Percentiles rank a stretch among this genome's conserved stretches.
Conservation (phyloP, 768 basidiomycete species). For the Scleroderma citrinum region DNA sequence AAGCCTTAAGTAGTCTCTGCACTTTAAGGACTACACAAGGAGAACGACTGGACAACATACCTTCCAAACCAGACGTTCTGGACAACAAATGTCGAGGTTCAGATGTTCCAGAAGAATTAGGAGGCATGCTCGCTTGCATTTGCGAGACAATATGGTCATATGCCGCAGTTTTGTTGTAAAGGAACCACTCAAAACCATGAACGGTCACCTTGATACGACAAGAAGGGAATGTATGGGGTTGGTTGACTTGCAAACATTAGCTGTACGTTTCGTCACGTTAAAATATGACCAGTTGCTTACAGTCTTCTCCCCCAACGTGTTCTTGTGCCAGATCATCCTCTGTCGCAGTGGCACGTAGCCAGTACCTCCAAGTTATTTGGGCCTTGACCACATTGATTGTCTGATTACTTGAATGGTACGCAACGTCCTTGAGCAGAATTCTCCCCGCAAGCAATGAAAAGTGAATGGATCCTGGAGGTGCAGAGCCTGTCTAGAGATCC, state of each 20-base stretch:
- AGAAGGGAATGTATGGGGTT: constrained; percentile 37
- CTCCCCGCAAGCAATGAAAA: constrained; percentile 84
- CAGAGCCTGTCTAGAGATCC: not conserved
- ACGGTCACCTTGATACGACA: constrained; percentile 79
- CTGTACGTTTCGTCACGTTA: not conserved
- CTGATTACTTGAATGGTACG: constrained; percentile 91
- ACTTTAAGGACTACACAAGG: not conserved
- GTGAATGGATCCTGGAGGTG: constrained; percentile 72
- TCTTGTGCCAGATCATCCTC: constrained; percentile 58
- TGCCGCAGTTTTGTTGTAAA: constrained; percentile 86
- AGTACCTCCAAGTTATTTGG: constrained; percentile 90
- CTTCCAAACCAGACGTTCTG: constrained; percentile 35
- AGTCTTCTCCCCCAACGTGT: constrained; percentile 43
- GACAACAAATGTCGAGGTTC: constrained; percentile 35
- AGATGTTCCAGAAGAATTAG: constrained; percentile 13
- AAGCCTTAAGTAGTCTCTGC: constrained; percentile 10
- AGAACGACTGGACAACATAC: constrained; percentile 18
- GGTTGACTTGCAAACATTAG: constrained; percentile 28
- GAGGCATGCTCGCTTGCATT: constrained; percentile 41
- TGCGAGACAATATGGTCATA: constrained; percentile 83
- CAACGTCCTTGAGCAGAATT: constrained; percentile 81
- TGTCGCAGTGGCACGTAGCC: constrained; percentile 77
- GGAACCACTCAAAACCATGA: constrained; percentile 87
- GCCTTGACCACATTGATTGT: constrained; percentile 79
- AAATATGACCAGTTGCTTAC: constrained; percentile 33